These are phyloP conservation scores for Hawksworthiomyces lignivorus DNA, from an alignment of 2,329 filamentous ascomycete species.

Conservation along the genomic window DNA sequence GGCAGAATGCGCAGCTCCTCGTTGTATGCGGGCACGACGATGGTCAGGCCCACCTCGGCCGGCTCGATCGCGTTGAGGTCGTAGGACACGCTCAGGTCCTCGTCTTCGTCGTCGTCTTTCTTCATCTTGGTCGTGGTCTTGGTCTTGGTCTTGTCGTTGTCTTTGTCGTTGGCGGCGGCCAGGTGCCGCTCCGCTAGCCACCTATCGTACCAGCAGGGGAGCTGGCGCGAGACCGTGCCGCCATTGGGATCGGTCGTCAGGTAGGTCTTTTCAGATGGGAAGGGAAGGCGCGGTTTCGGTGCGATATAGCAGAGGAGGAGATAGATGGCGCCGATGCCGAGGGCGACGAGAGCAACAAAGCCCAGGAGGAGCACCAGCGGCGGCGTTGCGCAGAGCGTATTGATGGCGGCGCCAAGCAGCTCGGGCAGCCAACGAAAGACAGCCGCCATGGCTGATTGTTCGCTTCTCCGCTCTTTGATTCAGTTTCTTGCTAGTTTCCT, in stretches of 20 bases:
- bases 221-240: conserved; percentile 34
- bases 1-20: conserved; percentile 75
- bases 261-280: conserved; percentile 78
- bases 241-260: conserved; percentile 64
- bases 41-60: conserved; percentile 76
- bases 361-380: conserved; percentile 12
- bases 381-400: conserved; percentile 7
- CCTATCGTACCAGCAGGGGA: conserved; percentile 85
- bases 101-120: conserved; percentile 14
- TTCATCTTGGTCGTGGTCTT: neutral
- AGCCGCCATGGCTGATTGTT: conserved; percentile 7
- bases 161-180: conserved; percentile 19
- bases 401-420: conserved; percentile 5
- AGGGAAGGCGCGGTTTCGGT: conserved; percentile 67
- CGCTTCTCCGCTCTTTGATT: neutral
- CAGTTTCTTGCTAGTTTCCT: neutral
- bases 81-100: conserved; percentile 27
- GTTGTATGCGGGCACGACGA: conserved; percentile 94
- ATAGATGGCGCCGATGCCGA: conserved; percentile 37
- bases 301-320: conserved; percentile 65
- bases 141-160: neutral
- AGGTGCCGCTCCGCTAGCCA: conserved; percentile 56
- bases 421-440: conserved; percentile 1
- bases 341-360: conserved; percentile 1
- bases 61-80: conserved; percentile 58